Evolutionary conservation across 257 asterid species (phyloP).

Genomic region (Rubia yunnanensis): DNA sequence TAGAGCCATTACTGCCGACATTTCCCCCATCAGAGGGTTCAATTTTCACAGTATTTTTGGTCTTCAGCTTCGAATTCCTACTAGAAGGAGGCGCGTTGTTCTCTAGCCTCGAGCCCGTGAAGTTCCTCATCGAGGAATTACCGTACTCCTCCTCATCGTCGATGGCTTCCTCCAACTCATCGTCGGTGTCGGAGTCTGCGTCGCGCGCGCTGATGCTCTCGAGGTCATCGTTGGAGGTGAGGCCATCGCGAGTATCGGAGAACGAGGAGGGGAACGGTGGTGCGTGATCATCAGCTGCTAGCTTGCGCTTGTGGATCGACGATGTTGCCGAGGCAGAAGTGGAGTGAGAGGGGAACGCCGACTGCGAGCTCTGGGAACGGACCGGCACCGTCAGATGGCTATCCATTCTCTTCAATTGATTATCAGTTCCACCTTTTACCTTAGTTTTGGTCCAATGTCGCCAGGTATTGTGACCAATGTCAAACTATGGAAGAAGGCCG

Average conservation of each 20-base stretch:
- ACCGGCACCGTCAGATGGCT: slow-evolving; percentile 54
- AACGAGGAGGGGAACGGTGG: slow-evolving; percentile 80
- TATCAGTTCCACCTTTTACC: too few relatives aligned
- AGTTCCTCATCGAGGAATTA: slow-evolving; percentile 73
- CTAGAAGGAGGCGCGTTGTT: slow-evolving; percentile 28
- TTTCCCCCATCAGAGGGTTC: slow-evolving; percentile 56
- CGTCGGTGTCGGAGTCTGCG: slow-evolving; percentile 87
- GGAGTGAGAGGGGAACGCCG: slow-evolving; percentile 97
- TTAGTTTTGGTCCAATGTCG: too few relatives aligned
- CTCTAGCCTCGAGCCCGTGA: slow-evolving; percentile 82
- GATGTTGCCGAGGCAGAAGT: slow-evolving; percentile 97
- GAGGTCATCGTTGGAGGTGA: slow-evolving; percentile 87
- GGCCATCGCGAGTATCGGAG: slow-evolving; percentile 89
- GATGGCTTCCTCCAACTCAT: slow-evolving; percentile 80
- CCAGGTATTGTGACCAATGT: too few relatives aligned
- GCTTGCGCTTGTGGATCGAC: slow-evolving; percentile 78
- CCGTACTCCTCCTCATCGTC: slow-evolving; percentile 82
- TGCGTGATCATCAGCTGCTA: slow-evolving; percentile 69
- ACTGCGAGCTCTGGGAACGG: slow-evolving; percentile 90
- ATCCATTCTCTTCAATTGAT: slow-evolving; percentile 12
- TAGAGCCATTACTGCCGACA: slow-evolving; percentile 28
- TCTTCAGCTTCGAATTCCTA: slow-evolving; percentile 68
- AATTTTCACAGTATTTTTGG: slow-evolving; percentile 52
- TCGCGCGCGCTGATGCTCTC: slow-evolving; percentile 97
- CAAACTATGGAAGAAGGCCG: too few relatives aligned